These are phyloP conservation scores for Paecilomyces sp. DNA, from an alignment of 2,329 filamentous ascomycete species.

Conservation along the genomic window DNA sequence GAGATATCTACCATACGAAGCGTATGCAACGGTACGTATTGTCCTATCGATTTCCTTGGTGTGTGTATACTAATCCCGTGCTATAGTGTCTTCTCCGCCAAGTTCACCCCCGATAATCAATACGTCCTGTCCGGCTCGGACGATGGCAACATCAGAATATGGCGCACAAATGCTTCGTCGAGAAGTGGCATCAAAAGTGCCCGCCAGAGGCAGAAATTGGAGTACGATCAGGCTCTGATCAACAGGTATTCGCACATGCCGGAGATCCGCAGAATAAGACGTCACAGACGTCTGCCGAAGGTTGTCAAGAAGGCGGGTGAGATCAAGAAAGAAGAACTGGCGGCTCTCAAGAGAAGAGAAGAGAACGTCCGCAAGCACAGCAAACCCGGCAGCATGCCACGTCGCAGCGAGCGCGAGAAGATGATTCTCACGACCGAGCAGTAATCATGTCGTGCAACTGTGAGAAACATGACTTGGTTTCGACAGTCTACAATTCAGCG, in stretches of 20 bases:
- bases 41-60: neutral
- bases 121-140: constrained; percentile 89
- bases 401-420: constrained; percentile 81
- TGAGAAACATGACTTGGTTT: neutral
- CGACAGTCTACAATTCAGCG: neutral
- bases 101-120: constrained; percentile 81
- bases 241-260: constrained; percentile 91
- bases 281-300: constrained; percentile 86
- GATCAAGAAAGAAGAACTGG: constrained; percentile 87
- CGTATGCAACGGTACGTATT: constrained; percentile 67
- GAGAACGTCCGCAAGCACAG: constrained; percentile 93
- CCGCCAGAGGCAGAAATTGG: constrained; percentile 75
- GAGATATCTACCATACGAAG: constrained; percentile 96
- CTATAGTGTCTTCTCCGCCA: constrained; percentile 68
- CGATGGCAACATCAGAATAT: constrained; percentile 84
- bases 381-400: constrained; percentile 69
- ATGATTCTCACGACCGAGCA: constrained; percentile 69
- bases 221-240: constrained; percentile 83
- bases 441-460: constrained; percentile 26
- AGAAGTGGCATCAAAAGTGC: constrained; percentile 80
- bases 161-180: constrained; percentile 79
- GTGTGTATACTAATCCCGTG: constrained; percentile 6
- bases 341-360: constrained; percentile 78
- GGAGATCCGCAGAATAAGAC: constrained; percentile 81
- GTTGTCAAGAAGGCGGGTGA: constrained; percentile 91